Base-by-base conservation (phyloP, 78 protist species). In the Cyanophora paradoxa region DNA sequence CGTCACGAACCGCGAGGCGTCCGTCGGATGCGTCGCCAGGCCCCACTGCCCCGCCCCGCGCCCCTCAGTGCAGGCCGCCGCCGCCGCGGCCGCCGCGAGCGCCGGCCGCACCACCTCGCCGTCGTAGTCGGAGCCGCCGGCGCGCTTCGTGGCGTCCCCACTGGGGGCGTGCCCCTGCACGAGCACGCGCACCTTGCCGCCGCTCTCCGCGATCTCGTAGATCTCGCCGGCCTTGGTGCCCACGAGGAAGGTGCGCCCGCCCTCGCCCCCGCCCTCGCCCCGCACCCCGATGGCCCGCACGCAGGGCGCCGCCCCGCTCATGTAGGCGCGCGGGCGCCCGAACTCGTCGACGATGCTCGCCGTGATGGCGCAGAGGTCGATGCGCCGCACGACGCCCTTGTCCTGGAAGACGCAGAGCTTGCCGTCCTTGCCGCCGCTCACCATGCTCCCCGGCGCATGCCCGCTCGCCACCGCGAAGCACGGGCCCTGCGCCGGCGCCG, bases 41-140 rank as follows among this genome's bases (percentile, higher is more conserved):
- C 76, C 78, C 77, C 76, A 67, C 56, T 65, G 76, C 54, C 72
- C 84, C n/a, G n/a, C n/a, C n/a, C n/a, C n/a, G n/a, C n/a, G n/a
- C n/a, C n/a, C n/a, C n/a, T n/a, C n/a, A n/a, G n/a, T n/a, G n/a
- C n/a, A n/a, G n/a, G n/a, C n/a, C n/a, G n/a, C n/a, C n/a, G n/a
- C n/a, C n/a, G n/a, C n/a, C n/a, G n/a, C n/a, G n/a, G n/a, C n/a
- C n/a, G n/a, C n/a, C n/a, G n/a, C n/a, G n/a, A n/a, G n/a, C n/a
- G n/a, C n/a, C n/a, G n/a, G n/a, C n/a, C n/a, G n/a, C n/a, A n/a
- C n/a, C n/a, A n/a, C n/a, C n/a, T n/a, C n/a, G n/a, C n/a, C n/a
- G n/a, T n/a, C n/a, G n/a, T n/a, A n/a, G n/a, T n/a, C n/a, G n/a
- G n/a, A n/a, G n/a, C n/a, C n/a, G n/a, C n/a, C n/a, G n/a, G n/a